Base-by-base conservation (phyloP, 2,329 filamentous ascomycete genomes). In the Leptographium radiaticola region DNA sequence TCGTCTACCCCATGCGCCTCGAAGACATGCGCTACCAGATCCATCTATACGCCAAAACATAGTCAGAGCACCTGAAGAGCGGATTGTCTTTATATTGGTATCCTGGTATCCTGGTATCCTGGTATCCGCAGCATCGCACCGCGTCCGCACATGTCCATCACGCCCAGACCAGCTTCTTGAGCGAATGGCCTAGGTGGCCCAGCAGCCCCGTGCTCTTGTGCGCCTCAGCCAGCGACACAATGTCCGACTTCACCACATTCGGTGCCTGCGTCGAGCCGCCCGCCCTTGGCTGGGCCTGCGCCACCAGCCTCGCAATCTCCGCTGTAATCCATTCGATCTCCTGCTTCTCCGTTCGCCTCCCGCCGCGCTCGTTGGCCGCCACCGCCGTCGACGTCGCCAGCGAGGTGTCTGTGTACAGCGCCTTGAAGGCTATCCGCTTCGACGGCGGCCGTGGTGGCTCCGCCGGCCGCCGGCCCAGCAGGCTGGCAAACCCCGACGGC, bases 1-100 rank as follows among this genome's bases (percentile, higher is more conserved):
- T 96, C 59, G 73, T 75, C 43, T 97, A 96, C 69, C 86, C 89
- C 9, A 89, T 96, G 62, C 77, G 83, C 51, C 70, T 97, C 64
- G 91, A 97, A 71, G 88, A 96, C 65, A 95, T 96, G 90, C 81
- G 90, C 48, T 95, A 91, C 68, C 91, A 97, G 68, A 75, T 95
- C 61, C 89, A 96, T 71, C 65, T 96, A 16, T 97, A 95, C 60
- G 70, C 71, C 15, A 10, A 25, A 11, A 49, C 7, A 30, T 39
- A 36, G 4, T 40, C 36, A 39, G 36, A 25, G 8, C 31, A 18
- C 16, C 6, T 1, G 30, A 36, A 16, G 18, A 36, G 16, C 34
- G 45, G 33, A 18, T 16, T 6, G 10, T 36, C 13, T 36, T 31
- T 25, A 5, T 25, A 25, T 25, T 25, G 25, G 25, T 25, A 25